phyloP scores from a whole-genome alignment of 75 land plant genomes.

The Sequoiadendron giganteum region DNA sequence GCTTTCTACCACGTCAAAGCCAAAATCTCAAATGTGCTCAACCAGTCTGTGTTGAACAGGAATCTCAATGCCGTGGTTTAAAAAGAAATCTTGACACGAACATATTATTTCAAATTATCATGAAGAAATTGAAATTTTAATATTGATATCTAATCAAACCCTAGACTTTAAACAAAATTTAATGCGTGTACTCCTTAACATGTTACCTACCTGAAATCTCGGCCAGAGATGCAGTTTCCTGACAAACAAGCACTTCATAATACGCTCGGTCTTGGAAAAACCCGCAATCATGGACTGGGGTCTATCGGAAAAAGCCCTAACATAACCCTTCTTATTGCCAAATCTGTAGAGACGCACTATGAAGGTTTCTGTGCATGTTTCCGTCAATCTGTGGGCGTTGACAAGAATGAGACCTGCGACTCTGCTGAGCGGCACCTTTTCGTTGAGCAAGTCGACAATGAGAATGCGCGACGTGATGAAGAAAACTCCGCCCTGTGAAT shows the following conservation, averaged over 20 bases:
- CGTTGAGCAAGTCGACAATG: conserved; percentile 73
- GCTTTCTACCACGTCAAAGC: no score
- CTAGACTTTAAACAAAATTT: background rate
- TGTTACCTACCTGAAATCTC: conserved; percentile 48
- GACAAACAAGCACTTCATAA: conserved; percentile 69
- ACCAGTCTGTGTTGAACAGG: no score
- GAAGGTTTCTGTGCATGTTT: conserved; percentile 89
- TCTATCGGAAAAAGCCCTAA: conserved; percentile 78
- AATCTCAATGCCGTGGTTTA: no score
- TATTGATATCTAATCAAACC: background rate
- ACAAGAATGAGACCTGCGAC: conserved; percentile 72
- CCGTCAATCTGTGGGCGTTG: conserved; percentile 76
- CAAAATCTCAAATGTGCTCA: no score
- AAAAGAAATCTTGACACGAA: background rate
- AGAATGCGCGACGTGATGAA: conserved; percentile 82
- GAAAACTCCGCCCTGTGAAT: conserved; percentile 51
- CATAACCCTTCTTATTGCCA: conserved; percentile 34
- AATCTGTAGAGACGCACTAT: conserved; percentile 61
- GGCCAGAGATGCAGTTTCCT: conserved; percentile 87
- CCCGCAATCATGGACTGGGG: conserved; percentile 88
- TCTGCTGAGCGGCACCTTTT: conserved; percentile 40
- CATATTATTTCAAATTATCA: background rate
- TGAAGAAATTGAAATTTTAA: background rate
- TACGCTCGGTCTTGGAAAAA: conserved; percentile 85
- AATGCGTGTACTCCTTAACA: background rate